Base-by-base conservation (phyloP, 169 alveolate species). In the Babesia ovata region DNA sequence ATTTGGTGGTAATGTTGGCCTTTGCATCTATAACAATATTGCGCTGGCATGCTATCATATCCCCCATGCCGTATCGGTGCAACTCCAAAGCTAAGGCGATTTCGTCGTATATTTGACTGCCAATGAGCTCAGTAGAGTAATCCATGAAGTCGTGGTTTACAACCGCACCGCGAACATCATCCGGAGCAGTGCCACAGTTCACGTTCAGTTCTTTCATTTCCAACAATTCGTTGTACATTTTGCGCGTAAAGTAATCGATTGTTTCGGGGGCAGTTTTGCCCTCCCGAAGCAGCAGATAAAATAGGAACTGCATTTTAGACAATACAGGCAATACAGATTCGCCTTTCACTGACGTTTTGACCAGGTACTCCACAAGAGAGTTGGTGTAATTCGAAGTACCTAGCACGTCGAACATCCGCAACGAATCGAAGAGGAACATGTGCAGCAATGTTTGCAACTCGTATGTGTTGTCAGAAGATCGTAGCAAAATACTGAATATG, bases 61-160 rank as follows among this genome's bases (percentile, higher is more conserved):
- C 13, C 16, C 33, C 63, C 76, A 67, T 33, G 11, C 76, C 76
- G 8, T 26, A 26, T 13, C 76, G 65, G 9, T 67, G 76, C 57
- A 67, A 29, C 58, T 67, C 76, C 16, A 67, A 54, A 22, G 42
- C 36, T 14, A 67, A 29, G 8, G 16, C 53, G 1, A 50, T 11
- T 19, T 67, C 76, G 60, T 24, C 29, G 12, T 29, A 36, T 21
- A 67, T 67, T 12, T 9, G 76, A 7, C 58, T 22, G 19, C 76
- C 66, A 16, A 67, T 22, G 26, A 67, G 53, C 16, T 10, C 52
- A 17, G 54, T 29, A 56, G 54, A 6, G 36, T 67, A 52, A 22
- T 33, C 65, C 36, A 22, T 7, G 33, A 67, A 67, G 56, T 61
- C 70, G 33, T 7, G 28, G 2, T 36, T 54, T 8, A 33, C 39